Conservation (phyloP, 805 yeast genomes). For the Clavispora asparagi region DNA sequence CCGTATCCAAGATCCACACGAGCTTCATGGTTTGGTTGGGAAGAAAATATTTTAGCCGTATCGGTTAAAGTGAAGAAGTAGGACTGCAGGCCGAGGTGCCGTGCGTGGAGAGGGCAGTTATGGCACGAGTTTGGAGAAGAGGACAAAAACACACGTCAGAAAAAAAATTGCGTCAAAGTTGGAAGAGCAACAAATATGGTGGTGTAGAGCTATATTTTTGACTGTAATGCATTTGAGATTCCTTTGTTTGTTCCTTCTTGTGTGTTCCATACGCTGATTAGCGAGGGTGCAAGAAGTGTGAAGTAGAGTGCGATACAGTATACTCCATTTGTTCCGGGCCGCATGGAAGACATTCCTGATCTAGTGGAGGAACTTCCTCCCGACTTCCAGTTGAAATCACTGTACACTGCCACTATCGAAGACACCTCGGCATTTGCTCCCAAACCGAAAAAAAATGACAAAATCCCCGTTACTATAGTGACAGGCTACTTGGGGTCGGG, state of each 20-base stretch:
- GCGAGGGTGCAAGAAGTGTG: too few relatives aligned
- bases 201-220: too few relatives aligned
- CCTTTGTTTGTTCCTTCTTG: too few relatives aligned
- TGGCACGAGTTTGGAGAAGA: too few relatives aligned
- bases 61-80: background rate
- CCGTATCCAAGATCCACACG: constrained; percentile 11
- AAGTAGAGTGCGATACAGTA: too few relatives aligned
- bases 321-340: background rate
- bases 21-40: constrained; percentile 3
- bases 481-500: constrained; percentile 97
- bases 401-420: constrained; percentile 10
- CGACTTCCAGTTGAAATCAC: constrained; percentile 11
- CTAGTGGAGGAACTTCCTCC: constrained; percentile 25
- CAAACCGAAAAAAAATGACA: constrained; percentile 14
- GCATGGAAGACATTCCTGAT: constrained; percentile 28
- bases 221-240: too few relatives aligned
- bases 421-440: constrained; percentile 5
- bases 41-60: background rate
- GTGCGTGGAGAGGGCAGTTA: background rate
- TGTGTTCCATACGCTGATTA: too few relatives aligned
- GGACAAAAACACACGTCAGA: background rate
- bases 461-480: constrained; percentile 86
- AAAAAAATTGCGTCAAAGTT: background rate
- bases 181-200: too few relatives aligned
- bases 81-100: background rate